Base-by-base conservation (phyloP, 2,329 filamentous ascomycete species). In the Alternaria alternata region DNA sequence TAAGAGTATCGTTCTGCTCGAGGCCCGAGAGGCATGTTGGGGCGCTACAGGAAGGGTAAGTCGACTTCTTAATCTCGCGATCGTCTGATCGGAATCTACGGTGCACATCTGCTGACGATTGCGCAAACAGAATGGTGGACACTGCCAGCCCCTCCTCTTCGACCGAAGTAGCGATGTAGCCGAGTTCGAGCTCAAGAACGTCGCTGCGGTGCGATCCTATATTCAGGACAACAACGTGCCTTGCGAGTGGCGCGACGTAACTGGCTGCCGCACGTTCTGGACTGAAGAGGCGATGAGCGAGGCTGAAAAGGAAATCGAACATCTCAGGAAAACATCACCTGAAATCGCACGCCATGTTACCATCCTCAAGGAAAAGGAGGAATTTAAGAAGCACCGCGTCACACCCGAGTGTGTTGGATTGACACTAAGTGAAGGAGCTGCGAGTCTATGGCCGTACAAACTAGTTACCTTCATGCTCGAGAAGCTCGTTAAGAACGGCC, bases 371-470 rank as follows among this genome's bases (percentile, higher is more conserved):
- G 78, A 78, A 51, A 73, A 77, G 67, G 69, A 78, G 44, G 71
- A 80, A 68, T 79, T 92, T 4, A 79, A 78, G 28, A 78, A 79
- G 34, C 82, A 91, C 24, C 81, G 88, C 32, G 68, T 79, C n/a
- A 63, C 64, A 28, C 62, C 69, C 12, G 70, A 70, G 7, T 89
- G 88, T 7, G 73, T 84, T 7, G 91, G 89, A 3, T 90, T 88
- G 6, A 83, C 93, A 4, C 80, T 89, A 16, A 89, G 89, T 62
- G 80, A 81, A 41, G 80, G 86, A 42, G 91, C 91, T 0, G 91
- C 88, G 0, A 88, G 87, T 67, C 75, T 92, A 46, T 94, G 91
- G 91, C 93, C 93, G 0, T 96, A 96, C 78, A 96, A 95, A 79
- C 85, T 96, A 18, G 88, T 96, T 2, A 82, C 88, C 1, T 90